A percentile compares a stretch with the other conserved stretches of the same genome.
Conservation (phyloP, 1,284 basidiomycete species). For the Fomitopsis schrenkii region DNA sequence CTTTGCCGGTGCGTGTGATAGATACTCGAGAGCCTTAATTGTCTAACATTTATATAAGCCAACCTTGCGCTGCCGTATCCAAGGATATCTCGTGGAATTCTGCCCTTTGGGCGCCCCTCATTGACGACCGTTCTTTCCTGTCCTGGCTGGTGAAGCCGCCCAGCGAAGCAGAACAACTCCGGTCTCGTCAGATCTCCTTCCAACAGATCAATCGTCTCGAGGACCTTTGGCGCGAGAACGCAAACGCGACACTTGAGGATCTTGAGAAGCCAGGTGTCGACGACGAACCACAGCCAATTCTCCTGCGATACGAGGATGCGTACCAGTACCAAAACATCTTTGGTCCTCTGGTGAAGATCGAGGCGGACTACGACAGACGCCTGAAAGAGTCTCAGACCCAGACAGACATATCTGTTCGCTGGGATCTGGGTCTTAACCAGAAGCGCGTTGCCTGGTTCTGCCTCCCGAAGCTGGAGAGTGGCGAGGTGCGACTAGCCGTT, state of each 20-base stretch:
- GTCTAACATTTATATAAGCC: slow-evolving; percentile 42
- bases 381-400: slow-evolving; percentile 99
- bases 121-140: slow-evolving; percentile 96
- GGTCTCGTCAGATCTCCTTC: slow-evolving; percentile 94
- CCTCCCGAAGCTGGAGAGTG: slow-evolving; percentile 95
- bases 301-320: slow-evolving; percentile 93
- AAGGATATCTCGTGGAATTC: slow-evolving; percentile 99
- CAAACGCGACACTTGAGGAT: slow-evolving; percentile 91
- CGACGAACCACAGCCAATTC: slow-evolving; percentile 91
- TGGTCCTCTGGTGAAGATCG: slow-evolving; percentile 98
- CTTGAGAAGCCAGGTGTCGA: slow-evolving; percentile 96
- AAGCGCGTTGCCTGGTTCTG: slow-evolving; percentile 97
- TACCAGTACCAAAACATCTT: slow-evolving; percentile 99
- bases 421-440: slow-evolving; percentile 98
- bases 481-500: slow-evolving; percentile 94
- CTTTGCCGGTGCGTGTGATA: slow-evolving; percentile 76
- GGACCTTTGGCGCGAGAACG: slow-evolving; percentile 97
- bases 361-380: slow-evolving; percentile 98
- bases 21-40: neutral
- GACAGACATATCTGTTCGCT: slow-evolving; percentile 91
- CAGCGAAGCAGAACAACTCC: slow-evolving; percentile 90
- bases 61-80: slow-evolving; percentile 96
- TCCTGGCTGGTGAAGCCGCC: slow-evolving; percentile 99
- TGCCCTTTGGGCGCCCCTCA: slow-evolving; percentile 95
- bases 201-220: slow-evolving; percentile 97